Percentiles rank a stretch among this genome's conserved stretches.
Evolutionary conservation across 2,329 filamentous ascomycete species (phyloP).

Genomic region (Fusarium begoniae): DNA sequence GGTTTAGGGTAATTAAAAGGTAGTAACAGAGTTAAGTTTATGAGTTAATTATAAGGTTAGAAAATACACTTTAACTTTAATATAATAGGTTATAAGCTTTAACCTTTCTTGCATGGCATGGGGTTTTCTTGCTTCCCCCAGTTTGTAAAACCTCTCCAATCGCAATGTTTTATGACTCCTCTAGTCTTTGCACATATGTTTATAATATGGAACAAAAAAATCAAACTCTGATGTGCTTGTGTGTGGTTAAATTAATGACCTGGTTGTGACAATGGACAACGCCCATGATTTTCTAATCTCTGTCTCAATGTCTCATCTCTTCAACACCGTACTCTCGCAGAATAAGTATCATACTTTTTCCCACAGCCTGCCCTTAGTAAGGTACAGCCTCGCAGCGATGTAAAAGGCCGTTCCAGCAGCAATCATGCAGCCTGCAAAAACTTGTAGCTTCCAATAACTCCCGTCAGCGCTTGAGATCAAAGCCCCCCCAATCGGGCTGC

Average conservation of each 20-base stretch:
- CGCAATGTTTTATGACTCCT: background rate
- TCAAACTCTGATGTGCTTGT: fast-evolving
- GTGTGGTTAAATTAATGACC: too few relatives aligned
- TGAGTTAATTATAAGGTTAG: too few relatives aligned
- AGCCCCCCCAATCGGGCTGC: background rate
- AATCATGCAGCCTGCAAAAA: background rate
- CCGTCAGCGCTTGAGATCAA: background rate
- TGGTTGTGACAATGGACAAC: too few relatives aligned
- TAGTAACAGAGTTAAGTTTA: too few relatives aligned
- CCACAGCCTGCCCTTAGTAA: background rate
- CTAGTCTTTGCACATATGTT: background rate
- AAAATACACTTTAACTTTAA: too few relatives aligned
- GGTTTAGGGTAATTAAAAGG: too few relatives aligned
- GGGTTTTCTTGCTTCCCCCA: too few relatives aligned
- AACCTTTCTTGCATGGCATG: background rate
- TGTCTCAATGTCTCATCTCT: fast-evolving
- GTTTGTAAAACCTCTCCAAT: background rate
- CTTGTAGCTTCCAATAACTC: background rate
- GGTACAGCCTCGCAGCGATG: fast-evolving
- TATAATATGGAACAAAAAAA: too few relatives aligned
- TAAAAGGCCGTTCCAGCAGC: background rate
- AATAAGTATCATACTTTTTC: fast-evolving
- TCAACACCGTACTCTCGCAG: fast-evolving
- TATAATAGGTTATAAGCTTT: background rate
- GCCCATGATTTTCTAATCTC: too few relatives aligned